Conservation (phyloP, 2,329 filamentous ascomycete genomes). For the Sclerotinia nivalis region DNA sequence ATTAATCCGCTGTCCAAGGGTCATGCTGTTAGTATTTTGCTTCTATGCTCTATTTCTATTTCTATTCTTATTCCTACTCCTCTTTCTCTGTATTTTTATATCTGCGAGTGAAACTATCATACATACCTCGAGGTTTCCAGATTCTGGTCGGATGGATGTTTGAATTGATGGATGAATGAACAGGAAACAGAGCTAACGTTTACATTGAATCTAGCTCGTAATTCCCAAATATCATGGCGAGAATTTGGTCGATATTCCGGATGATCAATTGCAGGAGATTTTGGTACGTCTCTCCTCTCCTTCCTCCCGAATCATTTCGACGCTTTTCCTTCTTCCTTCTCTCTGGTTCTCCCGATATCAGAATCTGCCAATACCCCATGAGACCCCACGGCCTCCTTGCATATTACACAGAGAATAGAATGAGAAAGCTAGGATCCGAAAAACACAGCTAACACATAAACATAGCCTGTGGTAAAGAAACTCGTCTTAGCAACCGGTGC, state of each 20-base stretch:
- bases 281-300: slow-evolving; percentile 55
- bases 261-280: slow-evolving; percentile 80
- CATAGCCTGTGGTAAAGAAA: slow-evolving; percentile 78
- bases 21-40: slow-evolving; percentile 68
- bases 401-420: neutral
- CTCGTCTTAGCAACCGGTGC: slow-evolving; percentile 76
- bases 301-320: neutral
- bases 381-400: too few species aligned
- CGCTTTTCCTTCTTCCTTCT: slow-evolving; percentile 25
- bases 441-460: neutral
- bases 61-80: too few species aligned
- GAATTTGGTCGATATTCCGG: slow-evolving; percentile 90
- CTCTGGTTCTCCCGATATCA: neutral
- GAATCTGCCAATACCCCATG: neutral
- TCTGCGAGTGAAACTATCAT: neutral
- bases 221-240: slow-evolving; percentile 94
- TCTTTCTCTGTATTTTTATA: neutral
- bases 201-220: slow-evolving; percentile 61
- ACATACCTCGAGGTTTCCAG: neutral
- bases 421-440: neutral
- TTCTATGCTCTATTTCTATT: neutral
- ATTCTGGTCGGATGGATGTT: neutral
- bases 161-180: neutral
- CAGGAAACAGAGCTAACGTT: neutral
- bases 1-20: slow-evolving; percentile 87